Base-by-base conservation (phyloP, 169 alveolate genomes). In the Babesia ovata region DNA sequence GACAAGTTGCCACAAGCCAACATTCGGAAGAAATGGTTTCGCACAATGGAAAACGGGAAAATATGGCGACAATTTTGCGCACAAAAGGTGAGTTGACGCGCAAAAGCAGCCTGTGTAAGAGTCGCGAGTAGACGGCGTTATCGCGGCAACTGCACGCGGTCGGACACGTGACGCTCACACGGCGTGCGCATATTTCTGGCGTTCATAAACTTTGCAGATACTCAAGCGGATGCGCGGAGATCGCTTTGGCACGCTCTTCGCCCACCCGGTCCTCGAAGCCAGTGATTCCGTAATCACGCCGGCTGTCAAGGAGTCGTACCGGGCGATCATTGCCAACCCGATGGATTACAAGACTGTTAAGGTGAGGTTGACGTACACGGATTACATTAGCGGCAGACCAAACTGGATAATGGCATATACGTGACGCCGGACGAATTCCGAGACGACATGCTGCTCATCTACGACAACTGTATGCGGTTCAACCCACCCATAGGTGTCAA, bases 231-330 rank as follows among this genome's bases (percentile, higher is more conserved):
- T 81, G 88, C 74, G 78, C 29, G 73, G 66, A 22, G 88, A 81
- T n/a, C 84, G 88, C 29, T 81, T 39, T 62, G 88, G 88, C 49
- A 19, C 67, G 26, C 73, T 81, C 19, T 81, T 81, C 48, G 81
- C 85, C 9, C 21, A 52, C 60, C 88, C 88, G 6, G 88, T 81
- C 2, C 70, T 73, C 58, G 88, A 81, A 26, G 84, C 88, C 26
- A 62, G 84, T 67, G 88, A 81, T 81, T 81, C 88, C 54, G 44
- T 81, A 10, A 81, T 81, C 22, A 66, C 88, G 19, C 79, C 85
- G 24, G 69, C 59, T n/a, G 79, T 81, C 17, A 81, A 81, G 73
- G 84, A 70, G 39, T 36, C 69, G n/a, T 81, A 81, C 69, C 62
- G 66, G 36, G 72, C 66, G 10, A 67, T 60, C n/a, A 81, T 81